Conservation (phyloP, 2,329 filamentous ascomycete genomes). For the Penicillium psychrosexuale region DNA sequence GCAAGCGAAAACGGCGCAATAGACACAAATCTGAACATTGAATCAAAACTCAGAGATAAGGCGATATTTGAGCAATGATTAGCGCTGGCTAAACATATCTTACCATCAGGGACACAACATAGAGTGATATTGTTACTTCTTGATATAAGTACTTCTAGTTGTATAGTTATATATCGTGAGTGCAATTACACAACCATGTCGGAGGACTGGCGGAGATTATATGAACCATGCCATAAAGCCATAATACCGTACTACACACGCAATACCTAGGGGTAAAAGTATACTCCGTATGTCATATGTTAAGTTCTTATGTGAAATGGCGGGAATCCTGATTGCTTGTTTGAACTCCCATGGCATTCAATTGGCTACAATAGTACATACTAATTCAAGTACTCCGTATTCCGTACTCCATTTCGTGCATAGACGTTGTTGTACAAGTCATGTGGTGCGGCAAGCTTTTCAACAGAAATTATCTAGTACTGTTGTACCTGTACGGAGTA, state of each 20-base stretch:
- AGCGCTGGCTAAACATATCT: not conserved
- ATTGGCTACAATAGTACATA: not conserved
- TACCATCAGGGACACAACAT: not conserved
- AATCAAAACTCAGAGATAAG: too few species aligned
- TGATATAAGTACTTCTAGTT: not conserved
- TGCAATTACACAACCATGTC: not conserved
- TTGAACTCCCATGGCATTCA: not conserved
- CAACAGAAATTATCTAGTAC: not conserved
- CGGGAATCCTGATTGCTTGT: not conserved
- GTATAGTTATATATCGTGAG: not conserved
- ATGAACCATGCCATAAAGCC: not conserved
- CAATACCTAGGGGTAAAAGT: not conserved
- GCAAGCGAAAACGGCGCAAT: too few species aligned
- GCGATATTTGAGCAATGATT: not conserved
- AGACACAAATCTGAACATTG: too few species aligned
- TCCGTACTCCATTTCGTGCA: not conserved
- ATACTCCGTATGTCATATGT: not conserved
- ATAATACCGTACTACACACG: not conserved
- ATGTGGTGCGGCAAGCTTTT: not conserved
- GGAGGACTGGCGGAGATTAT: not conserved
- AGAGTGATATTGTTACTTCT: not conserved
- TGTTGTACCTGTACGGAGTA: not conserved
- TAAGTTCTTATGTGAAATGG: not conserved
- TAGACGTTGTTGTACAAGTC: not conserved
- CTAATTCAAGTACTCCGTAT: too few species aligned